phyloP scores from a whole-genome alignment of 2,329 filamentous ascomycete species.

The Aspergillus pseudonomiae region DNA sequence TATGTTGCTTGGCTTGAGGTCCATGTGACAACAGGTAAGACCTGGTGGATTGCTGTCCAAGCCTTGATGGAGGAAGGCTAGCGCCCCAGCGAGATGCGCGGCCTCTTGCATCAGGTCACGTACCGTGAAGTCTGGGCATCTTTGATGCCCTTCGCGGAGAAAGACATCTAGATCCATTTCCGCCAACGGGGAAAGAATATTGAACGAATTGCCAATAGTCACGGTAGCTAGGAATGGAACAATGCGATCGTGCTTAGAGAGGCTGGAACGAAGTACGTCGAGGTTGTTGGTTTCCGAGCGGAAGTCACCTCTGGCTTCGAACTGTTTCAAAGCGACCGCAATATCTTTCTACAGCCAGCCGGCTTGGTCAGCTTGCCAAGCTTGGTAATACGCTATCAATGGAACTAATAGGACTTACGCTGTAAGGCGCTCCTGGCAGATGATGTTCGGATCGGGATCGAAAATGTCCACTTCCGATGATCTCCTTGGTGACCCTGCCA shows the following conservation, averaged over 20 bases:
- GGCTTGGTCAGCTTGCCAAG: too few relatives aligned
- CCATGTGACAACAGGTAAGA: conserved; percentile 17
- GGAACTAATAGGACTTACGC: neutral
- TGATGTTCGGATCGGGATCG: neutral
- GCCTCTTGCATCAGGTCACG: conserved; percentile 18
- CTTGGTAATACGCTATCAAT: neutral
- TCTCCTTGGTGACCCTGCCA: conserved; percentile 14
- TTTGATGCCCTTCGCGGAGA: conserved; percentile 4
- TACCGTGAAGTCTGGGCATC: neutral
- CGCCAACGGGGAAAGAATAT: conserved; percentile 21
- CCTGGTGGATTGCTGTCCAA: neutral
- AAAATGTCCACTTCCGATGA: conserved; percentile 13
- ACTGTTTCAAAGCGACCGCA: conserved; percentile 16
- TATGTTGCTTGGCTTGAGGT: conserved; percentile 29
- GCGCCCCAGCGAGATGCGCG: conserved; percentile 15
- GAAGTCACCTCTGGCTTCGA: conserved; percentile 12
- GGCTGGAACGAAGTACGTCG: conserved; percentile 5
- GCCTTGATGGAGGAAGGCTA: conserved; percentile 18
- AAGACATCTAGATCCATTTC: conserved; percentile 22
- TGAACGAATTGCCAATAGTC: conserved; percentile 14
- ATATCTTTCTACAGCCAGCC: conserved; percentile 1
- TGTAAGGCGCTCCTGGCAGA: neutral
- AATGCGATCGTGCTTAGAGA: conserved; percentile 15
- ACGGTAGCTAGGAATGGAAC: conserved; percentile 14
- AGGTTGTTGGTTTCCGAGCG: conserved; percentile 15